Evolutionary conservation across 768 basidiomycete species (phyloP).

Genomic region (Amanita pseudoporphyria): DNA sequence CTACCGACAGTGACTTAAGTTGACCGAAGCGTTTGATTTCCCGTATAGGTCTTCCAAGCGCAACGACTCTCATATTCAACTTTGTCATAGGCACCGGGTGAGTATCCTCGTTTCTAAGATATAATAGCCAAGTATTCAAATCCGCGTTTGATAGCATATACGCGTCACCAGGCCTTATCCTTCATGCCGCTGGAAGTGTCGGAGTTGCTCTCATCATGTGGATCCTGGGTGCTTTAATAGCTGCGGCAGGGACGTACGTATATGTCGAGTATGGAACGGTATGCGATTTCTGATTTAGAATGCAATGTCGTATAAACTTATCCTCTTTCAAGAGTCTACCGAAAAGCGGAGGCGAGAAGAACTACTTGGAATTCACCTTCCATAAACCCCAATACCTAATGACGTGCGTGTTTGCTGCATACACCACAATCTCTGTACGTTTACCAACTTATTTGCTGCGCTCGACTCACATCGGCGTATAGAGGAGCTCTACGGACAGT

Average conservation of each 20-base stretch:
- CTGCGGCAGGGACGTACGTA: slow-evolving; percentile 57
- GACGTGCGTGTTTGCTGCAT: slow-evolving; percentile 50
- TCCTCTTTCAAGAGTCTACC: slow-evolving; percentile 43
- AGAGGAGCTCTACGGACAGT: slow-evolving; percentile 53
- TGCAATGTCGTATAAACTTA: neutral
- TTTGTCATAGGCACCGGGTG: slow-evolving; percentile 69
- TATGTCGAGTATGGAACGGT: slow-evolving; percentile 74
- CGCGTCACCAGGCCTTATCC: slow-evolving; percentile 58
- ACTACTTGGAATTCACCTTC: slow-evolving; percentile 67
- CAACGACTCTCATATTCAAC: slow-evolving; percentile 64
- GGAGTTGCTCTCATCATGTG: slow-evolving; percentile 63
- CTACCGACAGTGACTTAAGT: neutral
- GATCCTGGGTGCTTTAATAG: slow-evolving; percentile 57
- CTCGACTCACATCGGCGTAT: neutral
- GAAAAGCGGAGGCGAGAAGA: slow-evolving; percentile 67
- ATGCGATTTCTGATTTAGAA: slow-evolving; percentile 10
- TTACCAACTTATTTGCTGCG: neutral
- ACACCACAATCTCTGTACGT: slow-evolving; percentile 48
- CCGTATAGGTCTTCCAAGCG: slow-evolving; percentile 36
- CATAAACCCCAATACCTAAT: slow-evolving; percentile 49
- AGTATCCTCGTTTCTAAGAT: slow-evolving; percentile 6
- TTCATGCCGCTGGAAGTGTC: slow-evolving; percentile 59
- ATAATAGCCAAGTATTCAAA: neutral
- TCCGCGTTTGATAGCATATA: slow-evolving; percentile 42
- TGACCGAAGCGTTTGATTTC: neutral